Conservation (phyloP, 495 filamentous ascomycete species). For the Aeminium ludgeri region DNA sequence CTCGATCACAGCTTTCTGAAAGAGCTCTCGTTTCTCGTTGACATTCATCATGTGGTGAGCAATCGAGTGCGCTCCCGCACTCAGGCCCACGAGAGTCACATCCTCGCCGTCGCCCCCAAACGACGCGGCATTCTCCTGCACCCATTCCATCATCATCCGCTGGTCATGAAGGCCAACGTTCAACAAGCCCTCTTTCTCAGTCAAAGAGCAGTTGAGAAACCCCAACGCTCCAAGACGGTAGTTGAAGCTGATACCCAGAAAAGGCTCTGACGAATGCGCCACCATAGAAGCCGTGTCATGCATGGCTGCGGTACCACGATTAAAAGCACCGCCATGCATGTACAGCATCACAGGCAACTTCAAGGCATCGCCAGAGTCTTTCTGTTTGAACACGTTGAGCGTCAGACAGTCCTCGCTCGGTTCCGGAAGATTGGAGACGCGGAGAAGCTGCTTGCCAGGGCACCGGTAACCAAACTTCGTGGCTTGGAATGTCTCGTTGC, state of each 20-base stretch:
- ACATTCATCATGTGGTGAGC: conserved; percentile 43
- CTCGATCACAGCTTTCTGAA: conserved; percentile 46
- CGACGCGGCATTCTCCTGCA: conserved; percentile 37
- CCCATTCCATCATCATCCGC: conserved; percentile 46
- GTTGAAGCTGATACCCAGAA: conserved; percentile 48
- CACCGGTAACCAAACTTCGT: conserved; percentile 33
- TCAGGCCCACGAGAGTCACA: conserved; percentile 44
- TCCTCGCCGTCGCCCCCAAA: conserved; percentile 44
- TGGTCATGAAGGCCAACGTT: conserved; percentile 61
- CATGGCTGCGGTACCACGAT: not conserved
- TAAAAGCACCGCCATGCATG: conserved; percentile 34
- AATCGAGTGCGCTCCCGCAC: conserved; percentile 10
- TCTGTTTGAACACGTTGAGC: conserved; percentile 17
- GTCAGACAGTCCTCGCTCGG: conserved; percentile 28
- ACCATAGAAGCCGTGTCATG: conserved; percentile 31
- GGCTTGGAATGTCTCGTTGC: conserved; percentile 25
- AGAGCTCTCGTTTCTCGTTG: conserved; percentile 27
- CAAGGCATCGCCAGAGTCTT: conserved; percentile 19
- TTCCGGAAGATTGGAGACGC: conserved; percentile 16
- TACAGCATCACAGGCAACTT: conserved; percentile 42
- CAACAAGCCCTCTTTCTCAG: conserved; percentile 37
- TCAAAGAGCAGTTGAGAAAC: conserved; percentile 40
- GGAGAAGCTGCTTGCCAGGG: conserved; percentile 26
- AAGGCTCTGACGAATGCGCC: conserved; percentile 34
- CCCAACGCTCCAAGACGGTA: conserved; percentile 54